Evolutionary conservation across 371 early-diverging fungal species (phyloP), one percentile per base, ranked within the genome.

Genomic region (Basidiobolus meristosporus): DNA sequence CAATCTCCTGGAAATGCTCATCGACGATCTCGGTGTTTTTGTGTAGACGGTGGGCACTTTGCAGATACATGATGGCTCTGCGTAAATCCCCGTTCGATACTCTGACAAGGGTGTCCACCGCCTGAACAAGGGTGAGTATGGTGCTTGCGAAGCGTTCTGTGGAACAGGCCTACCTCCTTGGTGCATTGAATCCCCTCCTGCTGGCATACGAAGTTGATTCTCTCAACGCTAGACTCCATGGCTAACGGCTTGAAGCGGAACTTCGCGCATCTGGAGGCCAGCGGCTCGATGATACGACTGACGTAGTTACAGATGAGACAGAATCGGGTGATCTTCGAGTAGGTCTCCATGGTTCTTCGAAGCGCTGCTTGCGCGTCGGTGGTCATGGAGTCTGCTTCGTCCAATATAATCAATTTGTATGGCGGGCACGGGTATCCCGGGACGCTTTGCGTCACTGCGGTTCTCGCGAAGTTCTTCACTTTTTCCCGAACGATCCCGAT

Each of bases 301-400:
- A 91, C 82, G 62, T 95, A 95, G 65, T 99, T 99, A 60, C 98
- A 97, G 30, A 98, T 88, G 17, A 99, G 57, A 52, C 98, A 97
- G 60, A 99, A 99, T 23, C 98, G 75, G 0, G 98, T 96, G 11
- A 82, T 76, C 38, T 82, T 80, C 34, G 92, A 86, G 57, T 89
- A 95, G 2, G 82, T 79, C 59, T 99, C 99, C 81, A 99, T 98
- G n/a, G 89, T 95, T 40, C 99, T 65, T 41, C 99, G 70, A 39
- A 99, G 67, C 7, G 98, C 98, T 12, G 90, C 74, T 54, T 99
- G 99, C 0, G 99, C 99, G 58, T 98, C 99, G 2, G 62, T 59
- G 1, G 98, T 99, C 95, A 99, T 88, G 5, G 90, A 87, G 65
- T 99, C 99, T 0, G 96, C 98, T 63, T 99, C 99, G 54, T 99